Conservation (phyloP, 805 yeast genomes). For the Barnettozyma sucrosica region DNA sequence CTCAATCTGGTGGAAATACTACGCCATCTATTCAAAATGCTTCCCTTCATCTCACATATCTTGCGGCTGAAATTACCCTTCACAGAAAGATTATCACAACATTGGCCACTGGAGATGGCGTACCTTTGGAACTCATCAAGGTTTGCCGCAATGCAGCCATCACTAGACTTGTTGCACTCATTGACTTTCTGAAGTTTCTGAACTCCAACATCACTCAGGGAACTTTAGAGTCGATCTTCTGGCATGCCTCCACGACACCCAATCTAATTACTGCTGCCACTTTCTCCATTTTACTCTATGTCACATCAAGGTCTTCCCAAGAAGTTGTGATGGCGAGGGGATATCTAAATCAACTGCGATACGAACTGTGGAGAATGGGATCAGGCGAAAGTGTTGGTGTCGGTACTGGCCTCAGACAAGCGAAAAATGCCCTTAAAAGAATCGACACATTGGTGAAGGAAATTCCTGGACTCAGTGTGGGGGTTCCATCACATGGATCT, state of each 20-base stretch:
- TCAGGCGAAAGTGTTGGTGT: slow-evolving; percentile 25
- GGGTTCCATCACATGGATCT: slow-evolving; percentile 23
- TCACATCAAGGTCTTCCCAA: slow-evolving; percentile 55
- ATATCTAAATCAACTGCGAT: slow-evolving; percentile 68
- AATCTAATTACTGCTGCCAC: slow-evolving; percentile 81
- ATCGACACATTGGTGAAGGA: slow-evolving; percentile 68
- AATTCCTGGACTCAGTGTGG: slow-evolving; percentile 50
- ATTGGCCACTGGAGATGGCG: slow-evolving; percentile 28
- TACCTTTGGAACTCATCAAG: slow-evolving; percentile 47
- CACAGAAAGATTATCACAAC: slow-evolving; percentile 69
- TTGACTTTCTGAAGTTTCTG: slow-evolving; percentile 69
- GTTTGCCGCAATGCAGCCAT: slow-evolving; percentile 85
- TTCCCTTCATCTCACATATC: slow-evolving; percentile 75
- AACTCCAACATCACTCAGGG: slow-evolving; percentile 45
- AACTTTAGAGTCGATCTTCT: slow-evolving; percentile 71
- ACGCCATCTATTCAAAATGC: slow-evolving; percentile 66
- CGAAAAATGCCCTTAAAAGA: slow-evolving; percentile 64
- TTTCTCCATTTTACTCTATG: slow-evolving; percentile 75
- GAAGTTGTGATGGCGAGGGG: slow-evolving; percentile 63
- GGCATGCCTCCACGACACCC: slow-evolving; percentile 80
- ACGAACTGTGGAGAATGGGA: slow-evolving; percentile 68
- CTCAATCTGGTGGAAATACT: neutral
- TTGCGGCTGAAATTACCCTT: slow-evolving; percentile 82
- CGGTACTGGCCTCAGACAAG: slow-evolving; percentile 37
- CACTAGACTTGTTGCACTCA: slow-evolving; percentile 74